phyloP scores from a whole-genome alignment of 371 early-diverging fungal species.

The Lichtheimia ramosa region DNA sequence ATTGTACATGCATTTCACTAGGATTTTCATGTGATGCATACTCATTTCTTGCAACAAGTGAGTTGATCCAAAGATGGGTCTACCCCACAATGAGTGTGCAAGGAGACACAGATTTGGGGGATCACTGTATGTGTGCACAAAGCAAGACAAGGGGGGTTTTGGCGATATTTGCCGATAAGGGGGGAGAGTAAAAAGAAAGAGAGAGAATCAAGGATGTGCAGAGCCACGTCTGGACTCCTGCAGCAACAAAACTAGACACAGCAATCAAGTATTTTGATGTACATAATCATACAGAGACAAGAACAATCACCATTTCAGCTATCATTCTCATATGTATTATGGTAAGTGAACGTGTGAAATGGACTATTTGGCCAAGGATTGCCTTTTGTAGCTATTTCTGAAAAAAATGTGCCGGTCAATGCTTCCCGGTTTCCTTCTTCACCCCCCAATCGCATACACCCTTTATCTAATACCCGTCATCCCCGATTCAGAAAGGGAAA shows the following conservation, averaged over 20 bases:
- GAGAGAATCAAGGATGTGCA: background rate
- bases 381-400: slow-evolving; percentile 12
- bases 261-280: slow-evolving; percentile 1
- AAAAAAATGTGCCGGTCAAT: slow-evolving; percentile 2
- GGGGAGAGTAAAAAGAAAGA: slow-evolving; percentile 4
- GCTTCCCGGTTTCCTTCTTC: background rate
- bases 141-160: background rate
- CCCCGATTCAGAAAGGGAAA: slow-evolving; percentile 10
- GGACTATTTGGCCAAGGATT: slow-evolving; percentile 16
- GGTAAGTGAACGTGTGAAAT: slow-evolving; percentile 14
- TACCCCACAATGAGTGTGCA: slow-evolving; percentile 21
- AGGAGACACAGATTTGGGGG: no score
- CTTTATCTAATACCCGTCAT: background rate
- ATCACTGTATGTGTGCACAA: no score
- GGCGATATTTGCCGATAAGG: slow-evolving; percentile 17
- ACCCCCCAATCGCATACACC: slow-evolving; percentile 3
- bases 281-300: slow-evolving; percentile 4
- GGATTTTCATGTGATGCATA: no score
- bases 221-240: slow-evolving; percentile 1
- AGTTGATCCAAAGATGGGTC: slow-evolving; percentile 3
- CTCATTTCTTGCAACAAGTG: no score
- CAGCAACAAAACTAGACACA: background rate
- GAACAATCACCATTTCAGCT: background rate
- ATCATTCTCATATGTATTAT: background rate
- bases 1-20: no score